phyloP scores from a whole-genome alignment of 331 rosid genomes.

The Rosa hybrid region DNA sequence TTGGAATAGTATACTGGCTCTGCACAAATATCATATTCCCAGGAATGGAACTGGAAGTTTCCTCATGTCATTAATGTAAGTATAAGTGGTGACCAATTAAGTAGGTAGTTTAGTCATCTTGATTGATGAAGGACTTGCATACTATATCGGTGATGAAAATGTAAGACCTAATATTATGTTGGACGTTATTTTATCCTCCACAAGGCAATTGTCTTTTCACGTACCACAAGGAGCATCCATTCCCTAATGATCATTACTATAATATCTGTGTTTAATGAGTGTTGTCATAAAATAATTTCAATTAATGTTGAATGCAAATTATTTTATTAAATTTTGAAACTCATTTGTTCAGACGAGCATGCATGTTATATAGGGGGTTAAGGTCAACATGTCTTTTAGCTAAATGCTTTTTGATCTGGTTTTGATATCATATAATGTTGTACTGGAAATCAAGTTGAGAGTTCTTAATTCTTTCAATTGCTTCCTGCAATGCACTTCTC shows the following conservation, averaged over 20 bases:
- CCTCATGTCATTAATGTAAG: neutral
- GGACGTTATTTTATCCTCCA: neutral
- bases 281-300: too few relatives aligned
- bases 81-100: neutral
- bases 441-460: neutral
- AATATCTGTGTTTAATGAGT: neutral
- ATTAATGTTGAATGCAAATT: neutral
- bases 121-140: neutral
- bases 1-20: neutral
- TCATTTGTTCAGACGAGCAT: neutral
- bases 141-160: neutral
- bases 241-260: neutral
- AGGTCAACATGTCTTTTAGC: neutral
- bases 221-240: neutral
- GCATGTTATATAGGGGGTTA: neutral
- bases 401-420: neutral
- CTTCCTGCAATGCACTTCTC: conserved; percentile 2
- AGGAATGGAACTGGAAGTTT: neutral
- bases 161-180: neutral
- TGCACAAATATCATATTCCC: neutral
- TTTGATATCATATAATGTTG: neutral
- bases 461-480: neutral
- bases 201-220: neutral
- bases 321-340: neutral
- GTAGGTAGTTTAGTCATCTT: neutral